Evolutionary conservation across 768 basidiomycete genomes (phyloP).

Genomic region (Trametes gibbosa): DNA sequence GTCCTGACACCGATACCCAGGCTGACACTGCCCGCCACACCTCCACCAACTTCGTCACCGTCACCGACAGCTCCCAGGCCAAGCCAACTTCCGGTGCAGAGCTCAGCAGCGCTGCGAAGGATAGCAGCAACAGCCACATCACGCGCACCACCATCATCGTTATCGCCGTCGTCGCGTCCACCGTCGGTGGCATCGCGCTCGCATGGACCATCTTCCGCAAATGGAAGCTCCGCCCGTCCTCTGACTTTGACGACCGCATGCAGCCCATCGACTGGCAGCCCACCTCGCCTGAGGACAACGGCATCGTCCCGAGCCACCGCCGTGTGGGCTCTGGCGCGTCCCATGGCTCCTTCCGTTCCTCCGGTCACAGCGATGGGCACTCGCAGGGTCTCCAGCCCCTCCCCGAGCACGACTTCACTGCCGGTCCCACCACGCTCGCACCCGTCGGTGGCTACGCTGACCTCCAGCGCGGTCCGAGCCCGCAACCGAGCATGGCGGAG

Average conservation of each 20-base stretch:
- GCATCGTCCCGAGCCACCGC: constrained; percentile 45
- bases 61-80: constrained; percentile 27
- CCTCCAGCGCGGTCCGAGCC: constrained; percentile 71
- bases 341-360: constrained; percentile 60
- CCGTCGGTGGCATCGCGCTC: constrained; percentile 64
- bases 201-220: constrained; percentile 91
- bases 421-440: constrained; percentile 52
- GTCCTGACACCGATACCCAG: constrained; percentile 16
- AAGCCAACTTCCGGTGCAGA: constrained; percentile 19
- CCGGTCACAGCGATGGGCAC: constrained; percentile 30
- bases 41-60: constrained; percentile 13
- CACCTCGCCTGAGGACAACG: constrained; percentile 45
- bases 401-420: constrained; percentile 77
- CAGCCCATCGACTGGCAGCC: constrained; percentile 89
- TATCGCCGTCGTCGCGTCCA: constrained; percentile 68
- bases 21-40: background rate
- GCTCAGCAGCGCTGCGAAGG: constrained; percentile 16
- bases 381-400: constrained; percentile 40
- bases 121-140: constrained; percentile 40
- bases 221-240: constrained; percentile 84
- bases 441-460: constrained; percentile 83
- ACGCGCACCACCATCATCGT: constrained; percentile 49
- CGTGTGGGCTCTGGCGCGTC: constrained; percentile 61
- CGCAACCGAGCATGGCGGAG: constrained; percentile 64
- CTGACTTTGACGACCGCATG: constrained; percentile 79